Evolutionary conservation across 2,329 filamentous ascomycete genomes (phyloP), one percentile per base, ranked within the genome.

Genomic region (Monosporascus sp.): DNA sequence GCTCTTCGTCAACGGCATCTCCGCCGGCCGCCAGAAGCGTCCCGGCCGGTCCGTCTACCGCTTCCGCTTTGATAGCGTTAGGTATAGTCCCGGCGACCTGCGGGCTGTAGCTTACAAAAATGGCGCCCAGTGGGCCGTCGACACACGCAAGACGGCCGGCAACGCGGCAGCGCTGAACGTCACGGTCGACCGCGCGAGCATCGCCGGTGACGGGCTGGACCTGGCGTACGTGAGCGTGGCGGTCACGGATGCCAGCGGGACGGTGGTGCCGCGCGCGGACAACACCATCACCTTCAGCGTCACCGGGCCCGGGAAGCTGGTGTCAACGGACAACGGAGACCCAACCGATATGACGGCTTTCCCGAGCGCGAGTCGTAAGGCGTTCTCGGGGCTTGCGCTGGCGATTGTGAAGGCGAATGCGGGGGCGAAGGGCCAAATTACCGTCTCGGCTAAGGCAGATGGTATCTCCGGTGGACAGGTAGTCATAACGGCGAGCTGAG

Each of bases 271-370:
- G 0, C 55, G 59, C 3, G 78, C 78, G 2, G 63, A 63, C 18
- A 68, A 75, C 55, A 57, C 57, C 14, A 68, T 81, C 41, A 71
- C 66, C 0, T 81, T 81, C 56, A 69, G 71, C 0, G 56, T 78
- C 5, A 60, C 62, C 1, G 77, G 74, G 0, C 68, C 70, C 0
- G 79, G 72, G 1, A 65, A 73, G 60, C 74, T 82, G 43, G 69
- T 78, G 2, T 65, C 74, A 0, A 81, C 78, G 0, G 78, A 81
- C 49, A 81, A 80, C 50, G 79, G 79, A 1, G 70, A 79, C 51
- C 74, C 74, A 4, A 64, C 71, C 1, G 75, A 78, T 53, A 66
- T 76, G 59, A 70, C 65, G 3, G 60, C 69, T 1, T 79, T 79
- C 57, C 70, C 72, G 1, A 71, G 68, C 3, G 55, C 56, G 7